Evolutionary conservation across 2,329 filamentous ascomycete genomes (phyloP), one percentile per base, ranked within the genome.

Genomic region (Dichotomopilus funicola): DNA sequence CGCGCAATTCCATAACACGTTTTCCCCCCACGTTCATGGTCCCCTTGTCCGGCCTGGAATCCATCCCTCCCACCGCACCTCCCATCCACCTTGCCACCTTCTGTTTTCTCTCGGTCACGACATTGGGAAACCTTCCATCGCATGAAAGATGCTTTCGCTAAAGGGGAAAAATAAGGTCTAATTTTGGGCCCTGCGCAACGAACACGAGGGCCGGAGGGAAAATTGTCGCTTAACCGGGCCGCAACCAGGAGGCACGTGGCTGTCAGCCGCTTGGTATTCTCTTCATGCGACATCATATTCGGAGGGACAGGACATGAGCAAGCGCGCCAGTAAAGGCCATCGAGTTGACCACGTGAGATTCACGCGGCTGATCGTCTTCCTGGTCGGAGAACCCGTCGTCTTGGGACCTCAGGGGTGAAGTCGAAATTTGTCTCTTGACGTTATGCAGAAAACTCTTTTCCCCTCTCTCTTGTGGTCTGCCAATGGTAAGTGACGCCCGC

Each of bases 31-130:
- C 52, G 42, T 45, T 41, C 4, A 27, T 40, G 19, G 6, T n/a
- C 51, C 52, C 49, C 58, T 51, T 57, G 52, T 34, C 34, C 11
- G 7, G 40, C 34, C 19, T 7, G 9, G 34, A 53, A 19, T 31
- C 19, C 35, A 27, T 27, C 19, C 19, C 19, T 50, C 19, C 51
- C 31, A 59, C 55, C 52, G 50, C 58, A 51, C 55, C 51, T 44
- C 19, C 19, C 19, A 27, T 27, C 19, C 19, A 27, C 19, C 19
- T 27, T 27, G 19, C 19, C 19, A 27, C 34, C 8, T 43, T 33
- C 10, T 33, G 5, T 44, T 27, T 19, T 19, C 13, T 27, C 43
- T 51, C 49, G 50, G 44, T 53, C 44, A 52, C 49, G 35, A 19
- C 46, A 54, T 50, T 0, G 8, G 50, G 43, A 53, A 47, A 27